Evolutionary conservation across 441 rosid genomes (phyloP).

Genomic region (Erysimum pusillum): DNA sequence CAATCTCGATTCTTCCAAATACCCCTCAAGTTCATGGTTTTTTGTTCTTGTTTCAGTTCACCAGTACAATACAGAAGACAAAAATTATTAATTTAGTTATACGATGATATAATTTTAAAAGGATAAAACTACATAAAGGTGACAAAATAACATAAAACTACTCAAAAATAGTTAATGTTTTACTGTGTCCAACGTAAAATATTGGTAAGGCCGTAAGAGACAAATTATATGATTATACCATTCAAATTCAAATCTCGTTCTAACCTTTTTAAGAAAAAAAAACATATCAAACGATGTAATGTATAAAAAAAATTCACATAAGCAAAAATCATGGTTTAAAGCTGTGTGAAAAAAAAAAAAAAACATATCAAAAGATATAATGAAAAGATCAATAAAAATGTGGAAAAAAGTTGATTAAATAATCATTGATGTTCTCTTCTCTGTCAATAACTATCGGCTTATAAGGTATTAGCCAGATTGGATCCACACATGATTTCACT

Average conservation of each 20-base stretch:
- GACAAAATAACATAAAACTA: background rate
- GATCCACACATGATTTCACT: constrained; percentile 42
- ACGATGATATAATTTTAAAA: background rate
- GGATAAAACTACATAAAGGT: background rate
- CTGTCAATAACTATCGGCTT: constrained; percentile 26
- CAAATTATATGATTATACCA: background rate
- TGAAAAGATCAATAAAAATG: constrained; percentile 7
- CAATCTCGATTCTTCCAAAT: constrained; percentile 39
- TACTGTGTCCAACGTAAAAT: background rate
- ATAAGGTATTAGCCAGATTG: constrained; percentile 38
- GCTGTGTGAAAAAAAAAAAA: background rate
- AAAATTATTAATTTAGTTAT: background rate
- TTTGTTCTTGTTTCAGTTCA: background rate
- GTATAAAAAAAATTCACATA: no score
- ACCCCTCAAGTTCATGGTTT: constrained; percentile 7
- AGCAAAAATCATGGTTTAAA: no score
- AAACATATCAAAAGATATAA: background rate
- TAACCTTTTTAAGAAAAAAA: background rate
- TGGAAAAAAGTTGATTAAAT: background rate
- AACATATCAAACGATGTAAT: no score
- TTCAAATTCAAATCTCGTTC: background rate
- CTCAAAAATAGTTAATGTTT: background rate
- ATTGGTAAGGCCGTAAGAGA: background rate
- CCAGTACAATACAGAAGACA: background rate
- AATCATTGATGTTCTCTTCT: constrained; percentile 22